Conservation (phyloP, 176 grass and related monocot genomes). For the Rhynchospora pubera region DNA sequence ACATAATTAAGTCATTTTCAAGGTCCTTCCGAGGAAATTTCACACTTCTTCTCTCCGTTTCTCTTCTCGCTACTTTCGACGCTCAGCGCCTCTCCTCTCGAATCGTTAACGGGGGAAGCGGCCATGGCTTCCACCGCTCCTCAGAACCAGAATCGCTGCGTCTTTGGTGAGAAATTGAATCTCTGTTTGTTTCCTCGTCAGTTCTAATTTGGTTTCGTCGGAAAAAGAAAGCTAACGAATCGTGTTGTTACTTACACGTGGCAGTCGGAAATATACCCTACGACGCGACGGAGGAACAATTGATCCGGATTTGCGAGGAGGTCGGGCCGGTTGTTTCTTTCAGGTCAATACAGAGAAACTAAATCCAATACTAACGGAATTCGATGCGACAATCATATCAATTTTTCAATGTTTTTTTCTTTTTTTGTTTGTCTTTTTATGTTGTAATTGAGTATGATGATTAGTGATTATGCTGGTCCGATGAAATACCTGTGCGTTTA, state of each 20-base stretch:
- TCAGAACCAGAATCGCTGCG: conserved; percentile 59
- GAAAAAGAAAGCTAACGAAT: background rate
- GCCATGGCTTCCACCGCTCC: conserved; percentile 25
- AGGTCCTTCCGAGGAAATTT: too few relatives aligned
- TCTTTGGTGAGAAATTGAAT: conserved; percentile 44
- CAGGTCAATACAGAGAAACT: background rate
- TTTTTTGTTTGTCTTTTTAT: background rate
- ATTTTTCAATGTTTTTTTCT: background rate
- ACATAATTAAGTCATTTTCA: too few relatives aligned
- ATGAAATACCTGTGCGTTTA: background rate
- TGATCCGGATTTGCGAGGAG: conserved; percentile 30
- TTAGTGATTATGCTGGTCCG: background rate
- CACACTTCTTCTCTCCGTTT: too few relatives aligned
- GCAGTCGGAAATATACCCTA: conserved; percentile 33
- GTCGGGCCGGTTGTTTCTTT: conserved; percentile 31
- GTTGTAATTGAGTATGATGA: background rate
- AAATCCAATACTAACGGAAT: too few relatives aligned
- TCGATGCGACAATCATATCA: too few relatives aligned
- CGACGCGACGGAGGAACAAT: conserved; percentile 16
- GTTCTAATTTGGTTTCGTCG: background rate
- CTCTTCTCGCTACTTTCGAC: too few relatives aligned
- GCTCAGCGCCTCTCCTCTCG: too few relatives aligned
- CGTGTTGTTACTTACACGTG: conserved; percentile 3
- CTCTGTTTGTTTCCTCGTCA: background rate
- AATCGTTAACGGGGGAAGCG: too few relatives aligned